Percentiles rank a stretch among this genome's conserved stretches.
phyloP scores from a whole-genome alignment of 73 alveolate genomes.

The Stentor coeruleus region DNA sequence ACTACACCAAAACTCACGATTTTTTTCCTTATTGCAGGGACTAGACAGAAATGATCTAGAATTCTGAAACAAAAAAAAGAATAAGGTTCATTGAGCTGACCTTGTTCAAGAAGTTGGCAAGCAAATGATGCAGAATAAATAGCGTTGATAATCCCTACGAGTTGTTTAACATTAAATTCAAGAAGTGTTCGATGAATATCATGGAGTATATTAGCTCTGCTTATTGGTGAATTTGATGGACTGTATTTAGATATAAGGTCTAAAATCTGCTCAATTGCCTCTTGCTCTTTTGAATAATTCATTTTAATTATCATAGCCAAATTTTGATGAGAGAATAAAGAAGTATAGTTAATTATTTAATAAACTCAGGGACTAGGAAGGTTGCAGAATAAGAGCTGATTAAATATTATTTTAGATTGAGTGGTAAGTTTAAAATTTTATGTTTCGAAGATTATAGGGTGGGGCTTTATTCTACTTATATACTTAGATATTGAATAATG shows the following conservation, averaged over 20 bases:
- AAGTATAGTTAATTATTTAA: no score
- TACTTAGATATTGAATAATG: no score
- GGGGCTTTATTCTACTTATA: no score
- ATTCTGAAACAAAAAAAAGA: constrained; percentile 1
- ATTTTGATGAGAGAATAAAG: no score
- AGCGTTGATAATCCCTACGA: not conserved
- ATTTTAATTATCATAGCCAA: no score
- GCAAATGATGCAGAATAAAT: not conserved
- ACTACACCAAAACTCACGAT: not conserved
- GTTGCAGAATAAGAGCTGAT: no score
- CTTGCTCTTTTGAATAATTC: not conserved
- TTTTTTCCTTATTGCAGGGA: not conserved
- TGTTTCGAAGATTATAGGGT: no score
- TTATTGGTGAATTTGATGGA: not conserved
- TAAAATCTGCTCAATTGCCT: not conserved
- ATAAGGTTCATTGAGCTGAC: not conserved
- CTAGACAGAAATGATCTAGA: not conserved
- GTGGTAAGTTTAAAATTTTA: no score
- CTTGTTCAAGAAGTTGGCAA: not conserved
- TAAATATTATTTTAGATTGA: no score
- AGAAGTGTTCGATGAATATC: not conserved
- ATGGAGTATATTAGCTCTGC: not conserved
- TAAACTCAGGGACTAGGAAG: no score
- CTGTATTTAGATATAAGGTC: not conserved
- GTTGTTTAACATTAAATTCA: not conserved